Evolutionary conservation across 768 basidiomycete genomes (phyloP).

Genomic region (Rossbeevera mucosa): DNA sequence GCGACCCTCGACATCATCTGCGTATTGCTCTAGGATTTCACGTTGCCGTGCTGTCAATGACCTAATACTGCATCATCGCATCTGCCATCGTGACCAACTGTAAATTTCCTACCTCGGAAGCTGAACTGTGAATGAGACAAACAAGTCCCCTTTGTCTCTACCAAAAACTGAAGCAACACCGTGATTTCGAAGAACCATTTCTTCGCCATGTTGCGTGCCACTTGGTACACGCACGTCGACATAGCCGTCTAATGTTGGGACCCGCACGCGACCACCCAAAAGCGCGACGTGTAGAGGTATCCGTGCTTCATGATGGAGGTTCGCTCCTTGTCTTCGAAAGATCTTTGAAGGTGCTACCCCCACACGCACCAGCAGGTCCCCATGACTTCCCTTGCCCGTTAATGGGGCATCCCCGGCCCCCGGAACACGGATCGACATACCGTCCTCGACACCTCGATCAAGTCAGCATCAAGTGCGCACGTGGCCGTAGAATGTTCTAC

Average conservation of each 20-base stretch:
- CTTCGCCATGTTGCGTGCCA: conserved; percentile 95
- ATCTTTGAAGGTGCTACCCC: conserved; percentile 76
- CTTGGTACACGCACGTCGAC: conserved; percentile 89
- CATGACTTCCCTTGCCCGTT: conserved; percentile 68
- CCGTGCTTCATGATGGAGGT: conserved; percentile 83
- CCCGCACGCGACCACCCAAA: conserved; percentile 87
- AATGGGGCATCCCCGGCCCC: conserved; percentile 82
- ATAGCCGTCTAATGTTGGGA: conserved; percentile 93
- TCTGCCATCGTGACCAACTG: conserved; percentile 5
- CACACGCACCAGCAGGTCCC: conserved; percentile 85
- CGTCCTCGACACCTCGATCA: conserved; percentile 81
- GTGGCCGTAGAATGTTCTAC: not conserved
- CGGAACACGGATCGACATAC: conserved; percentile 83
- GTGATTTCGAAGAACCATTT: conserved; percentile 88
- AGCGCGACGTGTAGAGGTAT: conserved; percentile 90
- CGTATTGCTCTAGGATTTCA: conserved; percentile 83
- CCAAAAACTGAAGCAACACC: conserved; percentile 66
- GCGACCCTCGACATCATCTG: conserved; percentile 87
- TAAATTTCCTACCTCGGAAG: conserved; percentile 74
- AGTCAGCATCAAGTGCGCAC: conserved; percentile 8
- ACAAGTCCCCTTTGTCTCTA: conserved; percentile 73
- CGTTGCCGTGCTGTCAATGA: conserved; percentile 79
- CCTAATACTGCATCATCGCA: conserved; percentile 38
- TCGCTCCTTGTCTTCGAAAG: conserved; percentile 87
- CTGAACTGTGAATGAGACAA: conserved; percentile 82